Conservation (phyloP, 2,329 filamentous ascomycete genomes). For the Setomelanomma holmii region DNA sequence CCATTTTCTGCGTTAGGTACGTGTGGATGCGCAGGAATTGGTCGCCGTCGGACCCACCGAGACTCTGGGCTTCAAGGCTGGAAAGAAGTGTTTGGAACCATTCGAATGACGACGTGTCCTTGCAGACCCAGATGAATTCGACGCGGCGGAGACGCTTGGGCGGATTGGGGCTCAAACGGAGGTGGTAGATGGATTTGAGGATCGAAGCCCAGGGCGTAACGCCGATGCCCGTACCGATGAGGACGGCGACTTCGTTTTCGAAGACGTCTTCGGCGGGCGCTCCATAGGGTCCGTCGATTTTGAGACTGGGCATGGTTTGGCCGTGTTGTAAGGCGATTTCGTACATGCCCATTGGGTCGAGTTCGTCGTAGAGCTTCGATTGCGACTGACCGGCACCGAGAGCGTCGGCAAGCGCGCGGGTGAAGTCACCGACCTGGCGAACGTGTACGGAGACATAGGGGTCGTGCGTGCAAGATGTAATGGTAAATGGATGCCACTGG, state of each 20-base stretch:
- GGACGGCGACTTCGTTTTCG: constrained; percentile 85
- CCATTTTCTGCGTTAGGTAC: constrained; percentile 92
- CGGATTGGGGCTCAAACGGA: constrained; percentile 87
- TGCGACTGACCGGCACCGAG: constrained; percentile 91
- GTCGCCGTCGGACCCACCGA: constrained; percentile 66
- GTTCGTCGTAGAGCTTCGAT: constrained; percentile 84
- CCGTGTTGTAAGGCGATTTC: constrained; percentile 94
- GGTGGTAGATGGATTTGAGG: constrained; percentile 97
- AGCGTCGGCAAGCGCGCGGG: constrained; percentile 88
- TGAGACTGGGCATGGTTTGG: constrained; percentile 86
- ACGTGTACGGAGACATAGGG: constrained; percentile 94
- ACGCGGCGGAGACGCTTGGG: constrained; percentile 89
- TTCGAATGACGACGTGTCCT: constrained; percentile 93
- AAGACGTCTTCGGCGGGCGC: constrained; percentile 98
- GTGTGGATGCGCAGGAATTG: constrained; percentile 98
- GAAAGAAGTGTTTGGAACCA: constrained; percentile 97
- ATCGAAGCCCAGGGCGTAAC: constrained; percentile 88
- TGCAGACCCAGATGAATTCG: constrained; percentile 99
- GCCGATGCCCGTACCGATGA: constrained; percentile 86
- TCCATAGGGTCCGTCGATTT: constrained; percentile 94
- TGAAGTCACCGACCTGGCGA: constrained; percentile 96
- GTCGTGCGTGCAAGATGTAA: constrained; percentile 96
- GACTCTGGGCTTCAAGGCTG: constrained; percentile 86
- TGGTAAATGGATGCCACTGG: constrained; percentile 99
- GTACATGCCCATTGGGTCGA: constrained; percentile 96